Base-by-base conservation (phyloP, 1,284 basidiomycete species). In the Irpex lacteus region DNA sequence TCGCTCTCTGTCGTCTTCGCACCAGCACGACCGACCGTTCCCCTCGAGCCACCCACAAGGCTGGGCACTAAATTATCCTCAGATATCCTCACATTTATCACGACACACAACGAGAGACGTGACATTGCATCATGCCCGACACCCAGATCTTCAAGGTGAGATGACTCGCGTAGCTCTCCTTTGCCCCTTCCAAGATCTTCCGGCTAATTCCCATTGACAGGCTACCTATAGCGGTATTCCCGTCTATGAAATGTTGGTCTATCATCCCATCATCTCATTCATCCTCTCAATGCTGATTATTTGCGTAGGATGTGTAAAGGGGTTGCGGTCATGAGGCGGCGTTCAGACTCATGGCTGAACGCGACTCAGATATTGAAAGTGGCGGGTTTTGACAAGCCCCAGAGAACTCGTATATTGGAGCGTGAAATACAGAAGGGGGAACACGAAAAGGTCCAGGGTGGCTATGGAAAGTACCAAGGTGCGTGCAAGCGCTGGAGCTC, bases 401-500 rank as follows among this genome's bases (percentile, higher is more conserved):
- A 99, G 76, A 85, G 98, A 59, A 99, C 98, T 63, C 89, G 98
- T 65, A 96, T 99, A 11, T 85, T 99, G 58, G 98, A 99, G 77
- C 88, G 98, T 68, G 98, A 99, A 79, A 91, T 99, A 2, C 98
- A 99, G 77, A 98, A 98, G 78, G 98, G 96, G 32, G 92, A 95
- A 70, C 98, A 99, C 77, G 98, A 99, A 79, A 99, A 99, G 77
- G 96, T 99, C 0, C 98, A 99, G 76, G 98, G 98, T 40, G 98
- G 98, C 0, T 99, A 99, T 77, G 98, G 98, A 70, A 99, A 99
- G 80, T 99, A 98, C 77, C 98, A 99, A 85, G 98, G 96, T 96
- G 66, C 67, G 87, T 75, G 61, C 40, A 13, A 44, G 34, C 55
- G 50, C 47, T 59, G 11, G 19, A 55, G 44, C 11, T 53, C 40